Evolutionary conservation across 2,329 filamentous ascomycete species (phyloP).

Genomic region (Tolypocladium cylindrosporum): DNA sequence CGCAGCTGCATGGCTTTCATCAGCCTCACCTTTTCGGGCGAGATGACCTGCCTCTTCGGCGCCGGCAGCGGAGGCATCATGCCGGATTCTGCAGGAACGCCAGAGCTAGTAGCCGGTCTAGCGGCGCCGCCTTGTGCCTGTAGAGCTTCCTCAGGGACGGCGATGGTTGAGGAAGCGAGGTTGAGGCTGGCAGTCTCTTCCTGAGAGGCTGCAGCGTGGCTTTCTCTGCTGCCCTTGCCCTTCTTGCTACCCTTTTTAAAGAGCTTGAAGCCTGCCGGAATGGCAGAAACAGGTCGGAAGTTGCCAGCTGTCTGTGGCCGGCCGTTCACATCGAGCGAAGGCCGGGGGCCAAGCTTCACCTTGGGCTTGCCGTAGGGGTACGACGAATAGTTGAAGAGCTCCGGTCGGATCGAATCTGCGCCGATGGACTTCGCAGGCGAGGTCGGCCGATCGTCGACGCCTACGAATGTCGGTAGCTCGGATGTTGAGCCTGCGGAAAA

Average conservation of each 20-base stretch:
- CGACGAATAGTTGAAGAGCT: slow-evolving; percentile 38
- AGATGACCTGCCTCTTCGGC: slow-evolving; percentile 46
- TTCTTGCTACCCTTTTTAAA: slow-evolving; percentile 50
- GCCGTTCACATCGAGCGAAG: slow-evolving; percentile 56
- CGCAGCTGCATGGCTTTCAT: slow-evolving; percentile 91
- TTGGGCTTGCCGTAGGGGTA: slow-evolving; percentile 59
- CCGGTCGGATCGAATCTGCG: slow-evolving; percentile 35
- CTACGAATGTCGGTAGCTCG: slow-evolving; percentile 42
- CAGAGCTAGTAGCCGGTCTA: slow-evolving; percentile 35
- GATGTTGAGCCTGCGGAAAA: slow-evolving; percentile 35
- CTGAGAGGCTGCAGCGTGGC: slow-evolving; percentile 13
- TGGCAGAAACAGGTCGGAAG: slow-evolving; percentile 63
- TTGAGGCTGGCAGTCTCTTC: slow-evolving; percentile 27
- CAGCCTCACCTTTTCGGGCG: slow-evolving; percentile 80
- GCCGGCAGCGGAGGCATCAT: slow-evolving; percentile 27
- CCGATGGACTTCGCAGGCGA: slow-evolving; percentile 36
- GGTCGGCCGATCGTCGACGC: slow-evolving; percentile 30
- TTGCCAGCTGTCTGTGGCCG: slow-evolving; percentile 52
- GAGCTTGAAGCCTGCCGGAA: slow-evolving; percentile 72
- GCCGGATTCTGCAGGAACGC: slow-evolving; percentile 29
- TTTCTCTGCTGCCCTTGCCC: slow-evolving; percentile 18
- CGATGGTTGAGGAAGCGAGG: slow-evolving; percentile 22
- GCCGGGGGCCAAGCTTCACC: slow-evolving; percentile 80
- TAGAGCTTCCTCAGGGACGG: slow-evolving; percentile 23
- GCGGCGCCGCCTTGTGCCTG: slow-evolving; percentile 11